A percentile compares a stretch with the other conserved stretches of the same genome.
phyloP scores from a whole-genome alignment of 176 grass and related monocot species.

The Dendrocalamus sinicus region DNA sequence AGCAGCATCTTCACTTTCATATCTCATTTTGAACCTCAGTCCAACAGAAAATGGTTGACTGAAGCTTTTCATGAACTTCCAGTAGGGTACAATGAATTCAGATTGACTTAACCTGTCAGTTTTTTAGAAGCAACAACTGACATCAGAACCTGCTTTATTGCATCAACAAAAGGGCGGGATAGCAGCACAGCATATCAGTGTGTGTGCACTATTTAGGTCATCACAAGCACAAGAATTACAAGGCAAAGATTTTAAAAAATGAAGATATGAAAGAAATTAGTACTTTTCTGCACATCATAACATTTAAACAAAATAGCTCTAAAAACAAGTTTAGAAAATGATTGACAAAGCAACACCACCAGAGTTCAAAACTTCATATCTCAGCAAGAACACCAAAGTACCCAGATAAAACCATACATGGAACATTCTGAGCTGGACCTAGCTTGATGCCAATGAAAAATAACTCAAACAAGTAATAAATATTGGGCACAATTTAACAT shows the following conservation, averaged over 20 bases:
- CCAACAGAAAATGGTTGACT: slow-evolving; percentile 71
- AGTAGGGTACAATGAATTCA: slow-evolving; percentile 86
- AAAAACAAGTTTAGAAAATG: not conserved
- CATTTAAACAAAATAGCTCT: not conserved
- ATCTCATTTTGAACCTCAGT: slow-evolving; percentile 86
- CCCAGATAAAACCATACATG: not conserved
- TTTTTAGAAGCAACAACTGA: slow-evolving; percentile 14
- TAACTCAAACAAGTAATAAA: not conserved
- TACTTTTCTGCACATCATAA: not conserved
- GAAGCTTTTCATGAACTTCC: slow-evolving; percentile 85
- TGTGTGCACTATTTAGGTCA: not conserved
- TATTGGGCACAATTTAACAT: not conserved
- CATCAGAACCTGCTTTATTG: not conserved
- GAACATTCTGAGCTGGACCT: not conserved
- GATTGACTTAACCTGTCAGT: slow-evolving; percentile 68
- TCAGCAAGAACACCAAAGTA: not conserved
- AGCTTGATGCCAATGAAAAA: not conserved
- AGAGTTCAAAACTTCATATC: not conserved
- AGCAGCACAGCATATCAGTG: not conserved
- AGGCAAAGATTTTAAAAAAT: not conserved
- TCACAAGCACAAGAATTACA: not conserved
- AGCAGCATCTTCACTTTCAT: slow-evolving; percentile 86
- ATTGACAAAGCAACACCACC: not conserved
- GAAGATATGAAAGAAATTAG: not conserved
- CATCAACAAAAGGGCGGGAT: not conserved